Conservation (phyloP, 306 rosid species). For the Cicer arietinum region DNA sequence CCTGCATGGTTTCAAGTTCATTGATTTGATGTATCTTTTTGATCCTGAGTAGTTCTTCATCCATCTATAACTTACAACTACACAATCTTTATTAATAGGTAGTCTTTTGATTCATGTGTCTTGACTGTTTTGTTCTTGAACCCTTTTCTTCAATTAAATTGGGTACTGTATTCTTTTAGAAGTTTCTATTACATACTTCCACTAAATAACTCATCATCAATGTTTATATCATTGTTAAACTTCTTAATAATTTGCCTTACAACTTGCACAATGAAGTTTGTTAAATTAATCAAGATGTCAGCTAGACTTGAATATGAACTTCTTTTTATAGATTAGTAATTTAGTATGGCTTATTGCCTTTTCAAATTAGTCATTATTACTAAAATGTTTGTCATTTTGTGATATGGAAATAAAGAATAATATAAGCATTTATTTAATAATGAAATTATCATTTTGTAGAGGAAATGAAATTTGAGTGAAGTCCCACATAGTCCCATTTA, state of each 20-base stretch:
- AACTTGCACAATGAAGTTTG: conserved; percentile 14
- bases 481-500: neutral
- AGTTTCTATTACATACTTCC: neutral
- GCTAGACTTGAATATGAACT: neutral
- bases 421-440: neutral
- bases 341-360: neutral
- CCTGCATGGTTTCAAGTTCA: too few relatives aligned
- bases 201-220: neutral
- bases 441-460: neutral
- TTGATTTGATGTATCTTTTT: conserved; percentile 1
- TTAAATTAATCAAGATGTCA: conserved; percentile 1
- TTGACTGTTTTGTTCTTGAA: neutral
- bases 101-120: neutral
- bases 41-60: conserved; percentile 3
- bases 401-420: conserved; percentile 12
- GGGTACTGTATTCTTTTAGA: conserved; percentile 9
- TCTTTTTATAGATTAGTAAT: conserved; percentile 7
- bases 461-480: conserved; percentile 8
- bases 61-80: neutral
- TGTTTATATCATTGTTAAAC: neutral
- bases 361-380: conserved; percentile 1
- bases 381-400: conserved; percentile 4
- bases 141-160: conserved; percentile 1
- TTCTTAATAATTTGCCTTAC: conserved; percentile 28
- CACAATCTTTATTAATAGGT: neutral